Base-by-base conservation (phyloP, 116 monocot species). In the Zostera marina region DNA sequence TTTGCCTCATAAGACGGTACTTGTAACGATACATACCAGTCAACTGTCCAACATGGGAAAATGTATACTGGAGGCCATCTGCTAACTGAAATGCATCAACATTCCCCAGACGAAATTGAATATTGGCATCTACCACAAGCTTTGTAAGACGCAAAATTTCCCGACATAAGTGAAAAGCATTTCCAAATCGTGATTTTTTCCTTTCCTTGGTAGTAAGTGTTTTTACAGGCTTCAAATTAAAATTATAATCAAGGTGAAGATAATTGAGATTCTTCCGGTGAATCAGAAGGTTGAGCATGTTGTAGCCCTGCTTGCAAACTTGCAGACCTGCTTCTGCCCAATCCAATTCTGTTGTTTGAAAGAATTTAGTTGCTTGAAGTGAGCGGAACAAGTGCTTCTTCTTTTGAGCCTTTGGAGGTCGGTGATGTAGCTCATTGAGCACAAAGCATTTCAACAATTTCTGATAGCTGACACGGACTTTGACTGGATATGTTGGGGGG, bases 11-110 rank as follows among this genome's bases (percentile, higher is more conserved):
- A 12, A 94, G 73, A 41, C 94, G 72, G 58, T 94, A 94, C 63
- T 94, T 94, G 68, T 94, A 94, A 49, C 94, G 79, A 39, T 94
- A 94, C 94, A 94, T 94, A 73, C 94, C 94, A 67, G 94, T 94
- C 23, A 77, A 63, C 64, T 77, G 77, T 23, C 77, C 77, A 63
- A 77, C 77, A 61, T 77, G 77, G 9, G 77, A 77, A 60, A 77
- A 77, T 54, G 59, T 77, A 44, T 77, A 77, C 54, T 77, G 77
- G 21, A 77, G 68, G 9, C 77, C 77, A 68, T 77, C 77, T 49
- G 77, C 77, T 44, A 77, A 65, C 57, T 77, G 77, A 58, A 77
- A 77, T 54, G 77, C 77, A 57, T 77, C 77, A 12, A 77, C 77
- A 68, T 77, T 77, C 32, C 77, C 77, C 59, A 77, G 61, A 17